Evolutionary conservation across 2,329 filamentous ascomycete species (phyloP), one percentile per base, ranked within the genome.

Genomic region (Aspergillus hiratsukae): DNA sequence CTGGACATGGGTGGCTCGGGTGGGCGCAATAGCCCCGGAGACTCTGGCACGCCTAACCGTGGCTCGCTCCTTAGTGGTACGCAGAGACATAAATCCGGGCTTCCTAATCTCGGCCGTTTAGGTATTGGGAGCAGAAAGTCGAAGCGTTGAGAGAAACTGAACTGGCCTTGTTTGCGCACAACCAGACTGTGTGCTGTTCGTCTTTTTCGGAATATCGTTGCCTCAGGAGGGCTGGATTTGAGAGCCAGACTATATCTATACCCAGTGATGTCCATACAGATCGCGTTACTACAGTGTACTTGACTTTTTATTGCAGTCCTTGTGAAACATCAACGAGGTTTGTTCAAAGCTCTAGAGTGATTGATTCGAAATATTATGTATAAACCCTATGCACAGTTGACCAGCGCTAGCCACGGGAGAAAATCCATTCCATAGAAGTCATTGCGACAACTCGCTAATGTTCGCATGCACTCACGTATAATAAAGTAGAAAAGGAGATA

Each of bases 81-180:
- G 31, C 76, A 79, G 35, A 89, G 88, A 73, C 81, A 80, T 46
- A 82, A 82, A 65, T 81, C 83, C 8, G 83, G 85, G 48, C 73
- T 91, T 43, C 84, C 87, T 4, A 86, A 89, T 67, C 84, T 91
- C 69, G 87, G 87, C 4, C 79, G 88, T 55, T 73, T 91, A 49
- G 87, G 87, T n/a, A 87, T 88, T 35, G 87, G 89, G 17, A 78
- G 86, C 46, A 84, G 86, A 46, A 84, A 84, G 54, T 67, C 66
- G 51, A 77, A 76, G 61, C 69, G 69, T 49, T 76, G 62, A 72
- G 48, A 31, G 35, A 43, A 31, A 31, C 25, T 25, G 28, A 31
- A 31, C 25, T 25, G 28, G 31, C 29, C 3, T 51, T 58, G 11
- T 53, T 7, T 41, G 31, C 14, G 14, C 31, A 37, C 14, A 17